A percentile compares a stretch with the other conserved stretches of the same genome.
These are phyloP conservation scores for Kokia cookei DNA, from an alignment of 441 rosid species.

Conservation along the genomic window DNA sequence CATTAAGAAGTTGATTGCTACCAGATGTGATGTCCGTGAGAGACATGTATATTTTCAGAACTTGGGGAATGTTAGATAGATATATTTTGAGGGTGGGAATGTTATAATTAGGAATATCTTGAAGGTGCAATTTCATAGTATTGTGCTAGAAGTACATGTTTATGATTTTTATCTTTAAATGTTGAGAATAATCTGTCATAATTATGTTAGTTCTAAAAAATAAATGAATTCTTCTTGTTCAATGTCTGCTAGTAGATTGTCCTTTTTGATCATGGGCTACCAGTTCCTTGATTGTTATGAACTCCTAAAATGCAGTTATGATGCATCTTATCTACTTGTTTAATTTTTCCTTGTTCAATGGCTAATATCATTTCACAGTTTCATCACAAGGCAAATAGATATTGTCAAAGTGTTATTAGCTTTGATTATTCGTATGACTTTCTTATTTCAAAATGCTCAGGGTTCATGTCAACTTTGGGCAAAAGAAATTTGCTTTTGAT, in stretches of 20 bases:
- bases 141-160: not conserved
- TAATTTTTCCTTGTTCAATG: not conserved
- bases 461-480: conserved; percentile 89
- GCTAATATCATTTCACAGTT: not conserved
- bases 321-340: not conserved
- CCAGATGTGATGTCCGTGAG: not conserved
- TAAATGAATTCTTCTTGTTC: not conserved
- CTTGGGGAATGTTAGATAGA: not conserved
- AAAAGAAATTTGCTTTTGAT: conserved; percentile 66
- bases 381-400: not conserved
- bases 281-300: not conserved
- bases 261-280: not conserved
- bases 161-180: not conserved
- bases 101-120: not conserved
- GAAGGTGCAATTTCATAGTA: not conserved
- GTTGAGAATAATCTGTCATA: not conserved
- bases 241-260: not conserved
- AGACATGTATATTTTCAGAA: not conserved
- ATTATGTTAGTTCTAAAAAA: not conserved
- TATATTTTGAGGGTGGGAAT: too few relatives aligned
- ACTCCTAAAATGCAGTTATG: not conserved
- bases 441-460: conserved; percentile 33
- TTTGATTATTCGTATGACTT: not conserved
- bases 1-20: not conserved
- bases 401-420: not conserved